phyloP scores from a whole-genome alignment of 345 rosid genomes.

The Anacardium occidentale region DNA sequence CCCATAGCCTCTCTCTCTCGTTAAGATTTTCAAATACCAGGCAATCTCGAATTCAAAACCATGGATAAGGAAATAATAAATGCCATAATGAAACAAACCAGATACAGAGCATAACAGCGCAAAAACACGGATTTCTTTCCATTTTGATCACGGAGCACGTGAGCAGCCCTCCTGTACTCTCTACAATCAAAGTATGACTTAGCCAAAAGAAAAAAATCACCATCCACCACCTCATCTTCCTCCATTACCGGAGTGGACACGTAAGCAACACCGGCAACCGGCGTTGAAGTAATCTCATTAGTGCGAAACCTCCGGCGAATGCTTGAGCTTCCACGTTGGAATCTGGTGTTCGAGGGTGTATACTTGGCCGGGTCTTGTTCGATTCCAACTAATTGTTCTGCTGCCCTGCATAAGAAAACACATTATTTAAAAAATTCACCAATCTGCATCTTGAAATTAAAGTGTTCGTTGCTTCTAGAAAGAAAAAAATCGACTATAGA shows the following conservation, averaged over 20 bases:
- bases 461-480: neutral
- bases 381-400: constrained; percentile 87
- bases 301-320: constrained; percentile 81
- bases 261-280: constrained; percentile 63
- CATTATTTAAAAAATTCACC: neutral
- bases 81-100: constrained; percentile 48
- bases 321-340: constrained; percentile 97
- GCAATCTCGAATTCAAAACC: neutral
- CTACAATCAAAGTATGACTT: constrained; percentile 88
- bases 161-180: constrained; percentile 83
- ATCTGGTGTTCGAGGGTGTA: constrained; percentile 90
- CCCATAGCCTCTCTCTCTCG: no score
- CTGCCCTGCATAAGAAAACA: constrained; percentile 64
- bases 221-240: constrained; percentile 75
- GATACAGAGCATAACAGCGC: constrained; percentile 85
- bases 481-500: neutral
- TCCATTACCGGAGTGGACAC: constrained; percentile 76
- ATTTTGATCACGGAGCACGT: constrained; percentile 72
- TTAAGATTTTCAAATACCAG: no score
- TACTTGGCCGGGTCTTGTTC: constrained; percentile 87
- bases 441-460: neutral
- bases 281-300: constrained; percentile 68
- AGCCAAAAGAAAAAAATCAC: constrained; percentile 84
- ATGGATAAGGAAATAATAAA: neutral
- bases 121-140: constrained; percentile 82